Evolutionary conservation across 495 filamentous ascomycete genomes (phyloP), one percentile per base, ranked within the genome.

Genomic region (Xylaria acuta): DNA sequence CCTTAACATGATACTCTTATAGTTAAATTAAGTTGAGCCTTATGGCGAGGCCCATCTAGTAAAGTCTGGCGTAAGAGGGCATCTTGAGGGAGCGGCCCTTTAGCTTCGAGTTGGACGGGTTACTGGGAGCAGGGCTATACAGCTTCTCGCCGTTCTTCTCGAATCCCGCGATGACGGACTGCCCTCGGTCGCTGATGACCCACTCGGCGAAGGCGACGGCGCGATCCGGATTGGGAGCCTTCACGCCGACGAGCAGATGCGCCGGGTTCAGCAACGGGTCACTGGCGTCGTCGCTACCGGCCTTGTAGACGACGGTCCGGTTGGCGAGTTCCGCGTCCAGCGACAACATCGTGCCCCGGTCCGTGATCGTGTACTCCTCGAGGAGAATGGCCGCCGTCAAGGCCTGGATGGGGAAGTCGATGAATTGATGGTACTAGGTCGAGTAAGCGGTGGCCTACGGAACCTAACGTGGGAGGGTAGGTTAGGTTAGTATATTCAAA

Each of bases 381-480:
- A 85, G 73, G 0, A 73, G 43, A 30, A 78, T 76, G 0, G 83
- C 83, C 0, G 79, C 77, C 12, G 64, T 80, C 34, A 86, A 64
- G 5, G 83, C 82, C 72, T 84, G 79, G 53, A 84, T 74, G 0
- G 84, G 85, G 58, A 83, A 86, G 9, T 77, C 81, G 43, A 82
- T 79, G 69, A 79, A 85, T 72, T 81, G 80, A 71, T 87, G 83
- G 67, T 85, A 86, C 84, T 83, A 87, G 20, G 75, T 80, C 1
- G 84, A 83, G 71, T 79, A 79, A 12, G 76, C 69, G 0, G 75
- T 82, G 3, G 82, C 81, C 82, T 82, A 84, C 20, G 83, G 84
- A 16, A 82, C 79, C 79, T 82, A 64, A 12, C 30, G 32, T 43
- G 30, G 64, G 30, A 6, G 12, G 27, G 53, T 14, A 9, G 12